These are phyloP conservation scores for Chaetomium sp. DNA, from an alignment of 2,329 filamentous ascomycete species.

Conservation along the genomic window DNA sequence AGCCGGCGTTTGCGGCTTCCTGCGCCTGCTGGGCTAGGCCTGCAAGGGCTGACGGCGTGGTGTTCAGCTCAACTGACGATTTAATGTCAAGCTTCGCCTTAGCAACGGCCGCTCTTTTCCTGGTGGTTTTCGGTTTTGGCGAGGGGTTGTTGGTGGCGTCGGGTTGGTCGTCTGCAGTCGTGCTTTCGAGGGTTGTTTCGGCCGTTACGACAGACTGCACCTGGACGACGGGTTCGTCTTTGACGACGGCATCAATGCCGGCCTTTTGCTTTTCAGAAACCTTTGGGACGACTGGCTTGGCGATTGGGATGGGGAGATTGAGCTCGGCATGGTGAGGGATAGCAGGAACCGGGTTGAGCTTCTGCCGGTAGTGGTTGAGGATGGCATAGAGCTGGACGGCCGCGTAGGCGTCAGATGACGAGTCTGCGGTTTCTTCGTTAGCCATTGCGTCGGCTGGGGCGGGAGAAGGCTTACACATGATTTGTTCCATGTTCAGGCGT, in stretches of 20 bases:
- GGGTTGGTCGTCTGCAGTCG: background rate
- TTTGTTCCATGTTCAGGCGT: slow-evolving; percentile 63
- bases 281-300: slow-evolving; percentile 44
- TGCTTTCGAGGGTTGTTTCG: background rate
- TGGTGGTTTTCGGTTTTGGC: slow-evolving; percentile 13
- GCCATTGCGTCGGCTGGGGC: slow-evolving; percentile 31
- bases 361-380: slow-evolving; percentile 68
- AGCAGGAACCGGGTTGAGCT: slow-evolving; percentile 70
- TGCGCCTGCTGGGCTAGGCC: background rate
- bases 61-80: background rate
- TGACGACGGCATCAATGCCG: slow-evolving; percentile 20
- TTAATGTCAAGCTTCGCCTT: background rate
- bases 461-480: slow-evolving; percentile 63
- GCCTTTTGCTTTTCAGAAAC: slow-evolving; percentile 38
- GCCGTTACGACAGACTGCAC: background rate
- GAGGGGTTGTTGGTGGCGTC: background rate
- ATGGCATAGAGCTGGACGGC: slow-evolving; percentile 71
- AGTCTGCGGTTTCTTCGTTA: slow-evolving; percentile 54
- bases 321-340: slow-evolving; percentile 69
- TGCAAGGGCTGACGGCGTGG: background rate
- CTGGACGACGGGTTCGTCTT: background rate
- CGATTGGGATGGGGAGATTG: slow-evolving; percentile 62
- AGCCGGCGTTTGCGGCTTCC: background rate
- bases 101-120: background rate
- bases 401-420: slow-evolving; percentile 83